Evolutionary conservation across 139 green algal genomes (phyloP), one percentile per base, ranked within the genome.

Genomic region (Edaphochlamys debaryana): DNA sequence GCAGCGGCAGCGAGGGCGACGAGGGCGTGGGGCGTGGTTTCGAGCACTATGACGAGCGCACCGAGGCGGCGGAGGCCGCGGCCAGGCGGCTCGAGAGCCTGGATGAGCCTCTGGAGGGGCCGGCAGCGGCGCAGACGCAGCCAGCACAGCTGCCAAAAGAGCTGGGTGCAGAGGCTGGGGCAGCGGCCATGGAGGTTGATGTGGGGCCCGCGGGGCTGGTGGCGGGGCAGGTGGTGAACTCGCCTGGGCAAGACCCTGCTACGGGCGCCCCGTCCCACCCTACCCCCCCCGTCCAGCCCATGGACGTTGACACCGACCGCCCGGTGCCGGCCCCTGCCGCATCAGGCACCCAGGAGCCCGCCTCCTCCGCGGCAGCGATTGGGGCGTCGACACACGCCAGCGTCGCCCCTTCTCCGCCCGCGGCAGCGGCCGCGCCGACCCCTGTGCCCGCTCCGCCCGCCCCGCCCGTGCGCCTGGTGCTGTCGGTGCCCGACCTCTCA

Each of bases 41-140:
- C n/a, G 76, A 82, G 76, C 76, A 82, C 34, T 74, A 48, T 34
- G 76, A 82, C 45, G 42, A 37, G 69, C 58, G 36, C 23, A 80
- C 78, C 30, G 41, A 78, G 36, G 69, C 30, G 27, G 76, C 63
- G 42, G 76, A 82, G 45, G 63, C 22, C 0, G 76, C 62, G 20
- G 63, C 63, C 34, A 32, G 41, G 42, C 41, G 76, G 42, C 76
- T 82, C 2, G 76, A 32, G 23, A 45, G 34, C 15, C 76, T 22
- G 72, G 80, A 80, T 52, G 32, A 48, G 63, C 76, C 36, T 66
- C 85, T 41, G 64, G 66, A n/a, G 34, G 45, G 83, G 63, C 67
- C 73, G 38, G 54, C 40, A 25, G 8, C 38, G 41, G 27, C 13
- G 29, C 60, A 50, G 71, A 1, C 58, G 58, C 40, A 67, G 48